Conservation (phyloP, 345 rosid species). For the Populus simonii region DNA sequence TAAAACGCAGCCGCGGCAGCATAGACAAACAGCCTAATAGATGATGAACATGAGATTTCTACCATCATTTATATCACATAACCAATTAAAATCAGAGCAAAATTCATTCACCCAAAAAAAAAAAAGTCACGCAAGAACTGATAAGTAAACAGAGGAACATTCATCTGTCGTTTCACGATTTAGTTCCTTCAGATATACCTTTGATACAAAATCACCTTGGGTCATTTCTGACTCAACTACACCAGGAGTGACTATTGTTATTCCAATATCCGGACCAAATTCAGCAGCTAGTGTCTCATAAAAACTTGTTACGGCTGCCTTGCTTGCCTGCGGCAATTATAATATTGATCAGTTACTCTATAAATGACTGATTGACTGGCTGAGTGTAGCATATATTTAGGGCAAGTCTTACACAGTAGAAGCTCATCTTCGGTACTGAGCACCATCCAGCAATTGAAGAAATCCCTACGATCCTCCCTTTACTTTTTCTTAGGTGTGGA, state of each 20-base stretch:
- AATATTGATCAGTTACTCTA: background rate
- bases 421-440: constrained; percentile 39
- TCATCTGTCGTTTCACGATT: constrained; percentile 12
- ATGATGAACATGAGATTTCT: too few relatives aligned
- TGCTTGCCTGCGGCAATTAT: constrained; percentile 44
- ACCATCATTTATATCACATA: background rate
- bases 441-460: constrained; percentile 46
- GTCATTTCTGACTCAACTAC: constrained; percentile 40
- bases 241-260: constrained; percentile 52
- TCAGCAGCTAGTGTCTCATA: constrained; percentile 49
- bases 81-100: background rate
- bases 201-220: constrained; percentile 20
- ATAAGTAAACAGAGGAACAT: background rate
- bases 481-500: constrained; percentile 35
- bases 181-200: background rate
- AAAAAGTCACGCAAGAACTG: background rate
- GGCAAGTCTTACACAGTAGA: constrained; percentile 41
- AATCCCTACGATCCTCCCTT: constrained; percentile 50
- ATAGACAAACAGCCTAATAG: too few relatives aligned
- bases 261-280: constrained; percentile 33
- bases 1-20: too few relatives aligned
- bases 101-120: too few relatives aligned
- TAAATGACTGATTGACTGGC: background rate
- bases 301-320: constrained; percentile 48
- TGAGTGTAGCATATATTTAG: background rate